phyloP scores from a whole-genome alignment of 768 basidiomycete genomes.

The Lactarius sanguifluus region DNA sequence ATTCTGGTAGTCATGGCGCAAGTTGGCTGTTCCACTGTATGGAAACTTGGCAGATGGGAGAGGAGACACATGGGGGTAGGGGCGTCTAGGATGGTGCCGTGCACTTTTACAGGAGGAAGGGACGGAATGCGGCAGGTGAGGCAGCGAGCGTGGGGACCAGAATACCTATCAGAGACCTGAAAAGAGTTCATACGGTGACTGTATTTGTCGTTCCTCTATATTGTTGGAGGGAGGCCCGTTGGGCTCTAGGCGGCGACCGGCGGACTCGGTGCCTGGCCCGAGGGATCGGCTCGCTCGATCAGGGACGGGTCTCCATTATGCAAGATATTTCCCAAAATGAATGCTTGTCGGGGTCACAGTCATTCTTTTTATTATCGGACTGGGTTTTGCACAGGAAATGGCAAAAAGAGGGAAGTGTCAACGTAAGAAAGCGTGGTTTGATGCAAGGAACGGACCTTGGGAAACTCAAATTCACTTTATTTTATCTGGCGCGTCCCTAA shows the following conservation, averaged over 20 bases:
- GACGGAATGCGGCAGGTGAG: not conserved
- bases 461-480: constrained; percentile 14
- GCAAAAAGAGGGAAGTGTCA: too few relatives aligned
- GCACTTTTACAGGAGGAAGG: not conserved
- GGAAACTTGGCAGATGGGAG: constrained; percentile 8
- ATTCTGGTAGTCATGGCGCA: constrained; percentile 10
- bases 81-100: constrained; percentile 6
- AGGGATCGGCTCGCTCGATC: constrained; percentile 19
- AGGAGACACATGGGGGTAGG: constrained; percentile 19
- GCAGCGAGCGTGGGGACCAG: not conserved
- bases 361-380: constrained; percentile 1
- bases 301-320: constrained; percentile 7
- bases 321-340: constrained; percentile 10
- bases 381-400: not conserved
- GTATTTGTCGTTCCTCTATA: not conserved
- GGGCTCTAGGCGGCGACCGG: not conserved
- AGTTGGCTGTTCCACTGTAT: constrained; percentile 3
- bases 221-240: not conserved
- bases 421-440: not conserved
- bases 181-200: not conserved
- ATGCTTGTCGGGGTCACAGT: constrained; percentile 2
- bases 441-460: constrained; percentile 16
- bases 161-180: not conserved
- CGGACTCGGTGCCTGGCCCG: constrained; percentile 27
- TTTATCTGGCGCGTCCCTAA: not conserved